phyloP scores from a whole-genome alignment of 129 eudicot species.

The Chrysanthemum makinoi region DNA sequence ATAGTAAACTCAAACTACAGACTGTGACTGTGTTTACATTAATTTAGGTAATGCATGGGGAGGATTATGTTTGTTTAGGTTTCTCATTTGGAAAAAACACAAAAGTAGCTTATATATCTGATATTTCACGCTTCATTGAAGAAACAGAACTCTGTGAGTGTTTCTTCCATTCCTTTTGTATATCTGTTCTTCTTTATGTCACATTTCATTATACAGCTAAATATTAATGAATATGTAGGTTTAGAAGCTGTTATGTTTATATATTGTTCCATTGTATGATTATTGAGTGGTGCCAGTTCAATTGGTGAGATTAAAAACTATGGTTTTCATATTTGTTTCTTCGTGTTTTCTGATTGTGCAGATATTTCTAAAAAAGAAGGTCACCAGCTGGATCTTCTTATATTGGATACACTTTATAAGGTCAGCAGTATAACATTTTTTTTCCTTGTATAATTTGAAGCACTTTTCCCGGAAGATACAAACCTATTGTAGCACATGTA shows the following conservation, averaged over 20 bases:
- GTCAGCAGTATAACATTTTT: conserved; percentile 24
- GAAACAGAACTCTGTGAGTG: conserved; percentile 74
- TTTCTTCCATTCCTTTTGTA: conserved; percentile 7
- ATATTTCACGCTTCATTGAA: conserved; percentile 87
- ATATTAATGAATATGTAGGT: background rate
- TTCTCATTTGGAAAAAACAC: conserved; percentile 67
- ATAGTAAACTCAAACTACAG: conserved; percentile 13
- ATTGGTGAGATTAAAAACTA: conserved; percentile 1
- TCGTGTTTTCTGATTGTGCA: conserved; percentile 36
- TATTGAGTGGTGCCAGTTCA: conserved; percentile 3
- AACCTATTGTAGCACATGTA: conserved; percentile 13
- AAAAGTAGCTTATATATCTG: conserved; percentile 92
- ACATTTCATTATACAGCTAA: background rate
- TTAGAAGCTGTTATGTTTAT: background rate
- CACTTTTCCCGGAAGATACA: background rate
- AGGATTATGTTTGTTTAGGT: conserved; percentile 89
- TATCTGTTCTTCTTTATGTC: conserved; percentile 3
- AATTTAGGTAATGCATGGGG: conserved; percentile 96
- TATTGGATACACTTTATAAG: conserved; percentile 81
- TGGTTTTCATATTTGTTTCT: background rate
- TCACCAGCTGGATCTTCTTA: conserved; percentile 83
- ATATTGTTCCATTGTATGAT: background rate
- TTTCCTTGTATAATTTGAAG: background rate
- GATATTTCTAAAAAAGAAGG: conserved; percentile 68
- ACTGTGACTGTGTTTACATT: conserved; percentile 19